Evolutionary conservation across 345 rosid species (phyloP).

Genomic region (Heritiera littoralis): DNA sequence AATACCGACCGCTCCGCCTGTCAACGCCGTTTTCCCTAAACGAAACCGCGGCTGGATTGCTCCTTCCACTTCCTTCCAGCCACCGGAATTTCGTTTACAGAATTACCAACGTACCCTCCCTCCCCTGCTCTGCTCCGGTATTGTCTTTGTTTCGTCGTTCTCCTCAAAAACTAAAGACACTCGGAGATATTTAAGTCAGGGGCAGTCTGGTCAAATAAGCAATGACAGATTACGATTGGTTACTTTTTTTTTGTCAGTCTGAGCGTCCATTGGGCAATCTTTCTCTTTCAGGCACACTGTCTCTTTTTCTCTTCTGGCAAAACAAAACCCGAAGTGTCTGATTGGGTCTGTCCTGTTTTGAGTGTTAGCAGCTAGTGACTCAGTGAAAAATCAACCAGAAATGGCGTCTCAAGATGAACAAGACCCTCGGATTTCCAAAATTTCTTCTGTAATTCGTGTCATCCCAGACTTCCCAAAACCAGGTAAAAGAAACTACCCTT

Average conservation of each 20-base stretch:
- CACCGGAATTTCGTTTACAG: not conserved
- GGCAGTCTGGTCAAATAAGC: not conserved
- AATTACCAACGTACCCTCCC: slow-evolving; percentile 19
- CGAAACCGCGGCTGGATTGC: slow-evolving; percentile 19
- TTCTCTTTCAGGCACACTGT: not conserved
- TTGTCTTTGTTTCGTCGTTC: not conserved
- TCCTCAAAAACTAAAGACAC: not conserved
- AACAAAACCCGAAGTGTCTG: slow-evolving; percentile 13
- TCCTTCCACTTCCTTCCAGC: not conserved
- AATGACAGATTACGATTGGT: not conserved
- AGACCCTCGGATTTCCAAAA: slow-evolving; percentile 67
- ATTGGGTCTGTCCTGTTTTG: not conserved
- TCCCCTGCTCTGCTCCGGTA: slow-evolving; percentile 13
- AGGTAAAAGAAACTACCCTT: slow-evolving; percentile 38
- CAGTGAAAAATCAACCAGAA: slow-evolving; percentile 28
- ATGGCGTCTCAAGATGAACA: slow-evolving; percentile 51
- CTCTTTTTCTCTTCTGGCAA: slow-evolving; percentile 11
- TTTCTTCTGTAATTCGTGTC: slow-evolving; percentile 72
- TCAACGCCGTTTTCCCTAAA: slow-evolving; percentile 1
- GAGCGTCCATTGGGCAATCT: not conserved
- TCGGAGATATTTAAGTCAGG: not conserved
- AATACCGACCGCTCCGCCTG: not conserved
- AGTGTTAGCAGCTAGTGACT: slow-evolving; percentile 34
- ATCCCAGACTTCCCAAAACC: slow-evolving; percentile 94
- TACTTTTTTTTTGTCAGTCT: not conserved